Conservation (phyloP, 768 basidiomycete species). For the Boletus rubropictus region DNA sequence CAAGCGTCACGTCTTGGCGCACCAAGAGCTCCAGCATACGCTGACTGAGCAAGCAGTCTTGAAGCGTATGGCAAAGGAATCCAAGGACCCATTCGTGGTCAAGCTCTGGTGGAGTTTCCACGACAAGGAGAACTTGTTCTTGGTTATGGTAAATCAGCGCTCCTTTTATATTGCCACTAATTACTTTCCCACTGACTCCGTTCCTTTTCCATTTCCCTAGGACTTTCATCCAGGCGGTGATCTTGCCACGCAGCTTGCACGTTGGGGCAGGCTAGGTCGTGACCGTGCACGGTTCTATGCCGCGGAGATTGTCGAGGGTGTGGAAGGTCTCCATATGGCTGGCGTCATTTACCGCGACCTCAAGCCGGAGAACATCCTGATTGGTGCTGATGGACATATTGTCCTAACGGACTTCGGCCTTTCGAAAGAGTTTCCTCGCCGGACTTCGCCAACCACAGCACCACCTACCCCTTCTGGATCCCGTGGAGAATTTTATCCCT, state of each 20-base stretch:
- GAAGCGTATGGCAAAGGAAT: slow-evolving; percentile 86
- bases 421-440: slow-evolving; percentile 82
- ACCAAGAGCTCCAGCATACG: slow-evolving; percentile 95
- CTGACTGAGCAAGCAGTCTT: slow-evolving; percentile 94
- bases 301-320: slow-evolving; percentile 94
- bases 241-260: slow-evolving; percentile 92
- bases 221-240: slow-evolving; percentile 97
- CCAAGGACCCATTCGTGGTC: slow-evolving; percentile 90
- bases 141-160: slow-evolving; percentile 72
- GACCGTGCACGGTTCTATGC: slow-evolving; percentile 96
- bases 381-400: slow-evolving; percentile 91
- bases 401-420: slow-evolving; percentile 96
- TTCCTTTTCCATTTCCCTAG: slow-evolving; percentile 32
- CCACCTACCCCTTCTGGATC: slow-evolving; percentile 55
- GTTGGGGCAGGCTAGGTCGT: slow-evolving; percentile 90
- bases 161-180: slow-evolving; percentile 12
- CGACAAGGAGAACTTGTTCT: slow-evolving; percentile 93
- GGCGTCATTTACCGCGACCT: slow-evolving; percentile 98
- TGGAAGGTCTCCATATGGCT: slow-evolving; percentile 87
- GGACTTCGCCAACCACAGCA: slow-evolving; percentile 38
- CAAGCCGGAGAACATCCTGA: slow-evolving; percentile 95
- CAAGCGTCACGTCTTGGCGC: slow-evolving; percentile 92
- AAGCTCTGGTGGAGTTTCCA: slow-evolving; percentile 97
- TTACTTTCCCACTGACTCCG: slow-evolving; percentile 9
- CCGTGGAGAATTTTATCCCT: slow-evolving; percentile 51